Percentiles rank a stretch among this genome's conserved stretches.
Evolutionary conservation across 164 flowering plant species (phyloP).

Genomic region (Vitis amurensis): DNA sequence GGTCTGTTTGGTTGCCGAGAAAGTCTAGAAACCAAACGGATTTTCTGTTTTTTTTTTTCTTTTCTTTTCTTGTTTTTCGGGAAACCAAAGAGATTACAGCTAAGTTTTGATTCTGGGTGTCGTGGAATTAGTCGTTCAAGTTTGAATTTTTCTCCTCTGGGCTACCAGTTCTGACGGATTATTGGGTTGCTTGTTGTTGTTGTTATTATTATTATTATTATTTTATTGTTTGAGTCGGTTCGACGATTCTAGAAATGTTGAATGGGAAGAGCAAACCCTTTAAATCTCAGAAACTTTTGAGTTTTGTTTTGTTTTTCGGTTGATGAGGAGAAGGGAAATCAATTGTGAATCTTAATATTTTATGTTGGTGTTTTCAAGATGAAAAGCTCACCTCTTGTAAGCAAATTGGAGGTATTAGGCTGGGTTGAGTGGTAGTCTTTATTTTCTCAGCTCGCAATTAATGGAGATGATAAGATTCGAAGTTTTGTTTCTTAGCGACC

Average conservation of each 20-base stretch:
- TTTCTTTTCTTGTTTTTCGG: not conserved
- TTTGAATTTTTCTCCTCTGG: not conserved
- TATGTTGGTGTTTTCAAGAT: too few relatives aligned
- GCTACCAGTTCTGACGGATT: not conserved
- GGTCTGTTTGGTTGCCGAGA: slow-evolving; percentile 1
- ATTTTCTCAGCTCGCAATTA: too few relatives aligned
- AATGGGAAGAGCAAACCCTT: not conserved
- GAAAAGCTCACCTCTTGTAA: too few relatives aligned
- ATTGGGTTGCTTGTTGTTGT: too few relatives aligned
- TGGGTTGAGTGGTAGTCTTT: too few relatives aligned
- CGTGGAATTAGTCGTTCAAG: not conserved
- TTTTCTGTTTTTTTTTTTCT: not conserved
- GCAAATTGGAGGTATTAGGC: too few relatives aligned
- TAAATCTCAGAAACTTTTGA: too few relatives aligned
- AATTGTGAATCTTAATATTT: too few relatives aligned
- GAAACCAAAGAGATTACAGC: not conserved
- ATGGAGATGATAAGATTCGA: too few relatives aligned
- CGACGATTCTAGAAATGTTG: not conserved
- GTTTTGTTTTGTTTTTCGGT: too few relatives aligned
- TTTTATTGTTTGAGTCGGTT: not conserved
- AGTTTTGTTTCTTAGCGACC: not conserved
- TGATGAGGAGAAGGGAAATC: too few relatives aligned
- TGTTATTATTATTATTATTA: too few relatives aligned
- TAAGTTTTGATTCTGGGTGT: not conserved
- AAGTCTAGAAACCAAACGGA: not conserved